Evolutionary conservation across 2,329 filamentous ascomycete species (phyloP), one percentile per base, ranked within the genome.

Genomic region (Teratosphaeria viscida): DNA sequence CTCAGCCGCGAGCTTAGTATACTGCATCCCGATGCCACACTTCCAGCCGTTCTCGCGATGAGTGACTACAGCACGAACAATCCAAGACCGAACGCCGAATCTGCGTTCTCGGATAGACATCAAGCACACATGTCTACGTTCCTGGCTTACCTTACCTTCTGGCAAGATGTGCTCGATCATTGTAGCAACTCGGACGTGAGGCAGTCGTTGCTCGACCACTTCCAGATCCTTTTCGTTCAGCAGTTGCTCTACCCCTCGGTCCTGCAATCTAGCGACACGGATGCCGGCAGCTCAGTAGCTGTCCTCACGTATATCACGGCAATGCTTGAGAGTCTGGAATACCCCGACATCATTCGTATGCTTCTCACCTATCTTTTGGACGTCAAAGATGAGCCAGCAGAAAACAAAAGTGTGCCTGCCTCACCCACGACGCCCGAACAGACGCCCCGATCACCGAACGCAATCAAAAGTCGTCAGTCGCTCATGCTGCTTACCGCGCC

Each of bases 161-260:
- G 94, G 94, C 94, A 99, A 75, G 94, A 99, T 73, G 92, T 96
- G 37, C 79, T 99, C 62, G 94, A 97, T 72, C 92, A 97, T 74
- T 99, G 94, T 76, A 85, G 86, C 68, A 97, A 92, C 3, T 80
- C 86, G 1, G 92, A 97, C 71, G 90, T 99, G 66, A 94, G 92
- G 72, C 90, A 90, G 65, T 96, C 92, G 0, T 78, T 99, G 56
- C 81, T 99, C 35, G 94, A 99, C 72, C 94, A 99, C 74, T 99
- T 99, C 70, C 92, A 96, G 72, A 88, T 97, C 66, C 85, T 99
- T 37, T 99, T 99, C 72, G 78, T 99, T 57, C 90, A 96, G 73
- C 94, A 99, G 73, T 78, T 99, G 68, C 77, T 99, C 84, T 97
- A 99, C 72, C 94, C 94, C 1, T 99, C 95, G 1, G 79, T 99